phyloP scores from a whole-genome alignment of 2,329 filamentous ascomycete genomes.

The Aspergillaceae sp. region DNA sequence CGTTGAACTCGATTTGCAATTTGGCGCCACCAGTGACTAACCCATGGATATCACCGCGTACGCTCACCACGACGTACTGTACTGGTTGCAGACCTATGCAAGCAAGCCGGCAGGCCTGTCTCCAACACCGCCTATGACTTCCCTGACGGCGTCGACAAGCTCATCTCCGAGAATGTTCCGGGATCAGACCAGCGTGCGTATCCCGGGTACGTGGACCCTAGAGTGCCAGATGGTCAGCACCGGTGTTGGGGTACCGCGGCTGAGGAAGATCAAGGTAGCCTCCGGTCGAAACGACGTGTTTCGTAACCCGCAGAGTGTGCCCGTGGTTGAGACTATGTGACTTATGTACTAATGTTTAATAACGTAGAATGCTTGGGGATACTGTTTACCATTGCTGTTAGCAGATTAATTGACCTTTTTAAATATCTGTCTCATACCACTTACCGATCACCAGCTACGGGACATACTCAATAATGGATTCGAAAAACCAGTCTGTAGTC shows the following conservation, averaged over 20 bases:
- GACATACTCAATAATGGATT: no score
- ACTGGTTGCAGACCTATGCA: slow-evolving; percentile 57
- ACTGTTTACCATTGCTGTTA: no score
- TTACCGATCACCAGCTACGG: no score
- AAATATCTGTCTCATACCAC: no score
- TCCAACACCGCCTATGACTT: slow-evolving; percentile 43
- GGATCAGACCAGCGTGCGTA: slow-evolving; percentile 44
- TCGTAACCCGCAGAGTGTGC: slow-evolving; percentile 48
- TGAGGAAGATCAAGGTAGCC: slow-evolving; percentile 44
- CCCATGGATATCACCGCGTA: slow-evolving; percentile 52
- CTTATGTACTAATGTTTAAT: no score
- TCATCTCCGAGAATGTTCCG: slow-evolving; percentile 22
- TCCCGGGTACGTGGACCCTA: slow-evolving; percentile 54
- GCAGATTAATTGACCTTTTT: no score
- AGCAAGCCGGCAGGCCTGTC: slow-evolving; percentile 41
- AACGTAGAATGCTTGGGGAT: no score
- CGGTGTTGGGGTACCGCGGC: slow-evolving; percentile 48
- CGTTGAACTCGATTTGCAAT: slow-evolving; percentile 54
- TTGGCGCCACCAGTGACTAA: slow-evolving; percentile 52
- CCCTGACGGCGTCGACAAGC: slow-evolving; percentile 43
- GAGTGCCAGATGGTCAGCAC: slow-evolving; percentile 38
- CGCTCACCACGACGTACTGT: slow-evolving; percentile 54
- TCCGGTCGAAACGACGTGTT: slow-evolving; percentile 50
- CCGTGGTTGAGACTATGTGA: no score
- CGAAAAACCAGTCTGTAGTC: no score